Evolutionary conservation across 805 yeast genomes (phyloP), one percentile per base, ranked within the genome.

Genomic region (Candida maris): DNA sequence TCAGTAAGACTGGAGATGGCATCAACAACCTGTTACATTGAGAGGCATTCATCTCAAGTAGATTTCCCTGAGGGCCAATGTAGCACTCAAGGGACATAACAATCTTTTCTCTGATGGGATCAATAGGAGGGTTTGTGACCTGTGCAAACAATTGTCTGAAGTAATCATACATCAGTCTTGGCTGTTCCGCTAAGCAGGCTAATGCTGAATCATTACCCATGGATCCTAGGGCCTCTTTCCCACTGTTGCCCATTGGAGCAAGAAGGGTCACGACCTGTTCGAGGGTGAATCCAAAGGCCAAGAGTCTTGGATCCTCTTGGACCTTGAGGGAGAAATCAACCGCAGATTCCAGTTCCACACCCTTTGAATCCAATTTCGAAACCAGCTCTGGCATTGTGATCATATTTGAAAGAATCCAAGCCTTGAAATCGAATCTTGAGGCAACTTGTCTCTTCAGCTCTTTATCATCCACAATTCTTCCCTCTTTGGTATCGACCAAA

Each of bases 141-240:
- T 91, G 98, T 15, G 98, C 98, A 67, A 91, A 91, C 56, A 91
- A 73, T 63, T 91, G 95, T 55, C 95, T 80, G 73, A 91, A 93
- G 67, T 91, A 91, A 56, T 93, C 98, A 62, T 85, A 91, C 45
- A 87, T 69, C 45, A 93, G 67, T 49, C 81, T 82, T 28, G 98
- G 97, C 64, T 88, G 95, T 58, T 85, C 91, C 25, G 95, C 82
- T 50, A 91, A 68, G 65, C 98, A 93, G 0, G 97, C 97, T 47
- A 91, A 71, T 9, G 97, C 95, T 34, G 93, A 79, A 59, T 91
- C 98, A 58, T 91, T 91, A 71, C 98, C 98, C 98, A 91, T 91
- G 14, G 97, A 89, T 13, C 98, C 97, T 35, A 91, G 72, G 9
- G 97, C 88, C 67, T 91, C 98, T 59, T 89, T 91, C 43, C 91